Conservation (phyloP, 2,329 filamentous ascomycete genomes). For the Phyllosticta citriasiana region DNA sequence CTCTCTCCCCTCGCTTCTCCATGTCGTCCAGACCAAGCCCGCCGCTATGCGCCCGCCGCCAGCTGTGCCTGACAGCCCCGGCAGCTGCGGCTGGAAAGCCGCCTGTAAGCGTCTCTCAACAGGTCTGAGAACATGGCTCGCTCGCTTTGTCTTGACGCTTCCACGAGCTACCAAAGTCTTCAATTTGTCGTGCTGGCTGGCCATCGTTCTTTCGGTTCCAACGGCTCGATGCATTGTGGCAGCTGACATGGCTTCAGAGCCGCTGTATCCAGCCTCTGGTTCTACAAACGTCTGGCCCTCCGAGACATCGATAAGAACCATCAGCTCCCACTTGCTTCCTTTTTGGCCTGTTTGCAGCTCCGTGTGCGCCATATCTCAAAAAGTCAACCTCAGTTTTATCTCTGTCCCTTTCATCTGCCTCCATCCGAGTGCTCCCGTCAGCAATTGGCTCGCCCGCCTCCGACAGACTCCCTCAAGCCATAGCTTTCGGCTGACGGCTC, state of each 20-base stretch:
- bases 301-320: not conserved
- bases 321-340: not conserved
- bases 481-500: not conserved
- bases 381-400: not conserved
- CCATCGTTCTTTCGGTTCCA: not conserved
- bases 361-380: not conserved
- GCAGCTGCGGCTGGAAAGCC: not conserved
- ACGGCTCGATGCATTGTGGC: not conserved
- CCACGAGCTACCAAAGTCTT: not conserved
- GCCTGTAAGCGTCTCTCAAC: not conserved
- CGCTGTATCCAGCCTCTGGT: not conserved
- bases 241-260: not conserved
- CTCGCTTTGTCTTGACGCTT: not conserved
- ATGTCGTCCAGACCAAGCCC: not conserved
- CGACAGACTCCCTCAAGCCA: not conserved
- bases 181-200: not conserved
- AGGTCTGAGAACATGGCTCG: not conserved
- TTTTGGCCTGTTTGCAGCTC: not conserved
- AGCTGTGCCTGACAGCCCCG: not conserved
- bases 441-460: not conserved
- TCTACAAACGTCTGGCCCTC: not conserved
- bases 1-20: not conserved
- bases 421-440: not conserved
- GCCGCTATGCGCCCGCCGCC: not conserved
- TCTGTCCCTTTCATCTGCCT: not conserved